phyloP scores from a whole-genome alignment of 2,329 filamentous ascomycete genomes.

The Stagonosporopsis chrysanthemi region DNA sequence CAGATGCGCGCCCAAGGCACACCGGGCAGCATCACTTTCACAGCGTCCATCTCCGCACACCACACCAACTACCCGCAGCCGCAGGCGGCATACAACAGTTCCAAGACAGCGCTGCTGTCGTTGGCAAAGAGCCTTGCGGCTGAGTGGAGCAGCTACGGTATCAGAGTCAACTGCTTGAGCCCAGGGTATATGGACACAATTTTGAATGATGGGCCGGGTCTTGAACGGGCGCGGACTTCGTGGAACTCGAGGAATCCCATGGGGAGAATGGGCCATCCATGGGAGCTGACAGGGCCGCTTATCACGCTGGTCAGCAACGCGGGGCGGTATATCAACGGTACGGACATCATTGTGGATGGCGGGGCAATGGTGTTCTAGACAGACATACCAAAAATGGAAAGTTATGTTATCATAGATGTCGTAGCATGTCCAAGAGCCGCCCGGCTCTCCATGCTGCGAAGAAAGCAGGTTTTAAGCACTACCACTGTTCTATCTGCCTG shows the following conservation, averaged over 20 bases:
- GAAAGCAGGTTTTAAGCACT: no score
- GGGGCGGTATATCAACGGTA: conserved; percentile 72
- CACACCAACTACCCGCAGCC: conserved; percentile 76
- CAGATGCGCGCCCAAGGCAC: conserved; percentile 50
- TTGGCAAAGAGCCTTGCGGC: conserved; percentile 72
- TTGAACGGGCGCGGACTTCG: conserved; percentile 60
- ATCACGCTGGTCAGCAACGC: conserved; percentile 68
- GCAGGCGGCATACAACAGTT: conserved; percentile 75
- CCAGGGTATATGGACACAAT: conserved; percentile 83
- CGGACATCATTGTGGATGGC: conserved; percentile 71
- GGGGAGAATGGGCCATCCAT: conserved; percentile 69
- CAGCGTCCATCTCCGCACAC: conserved; percentile 73
- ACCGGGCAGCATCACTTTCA: conserved; percentile 70
- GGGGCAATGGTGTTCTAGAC: conserved; percentile 45
- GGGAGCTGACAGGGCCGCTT: conserved; percentile 69
- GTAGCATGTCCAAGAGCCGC: no score
- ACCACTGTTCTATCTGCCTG: no score
- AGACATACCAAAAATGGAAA: not conserved
- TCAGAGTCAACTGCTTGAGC: conserved; percentile 73
- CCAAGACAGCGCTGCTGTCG: conserved; percentile 71
- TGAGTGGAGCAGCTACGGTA: conserved; percentile 76
- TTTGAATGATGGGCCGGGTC: conserved; percentile 70
- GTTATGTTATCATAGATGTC: no score
- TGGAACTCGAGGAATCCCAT: conserved; percentile 69
- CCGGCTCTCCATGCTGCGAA: no score